Evolutionary conservation across 208 protist genomes (phyloP), one percentile per base, ranked within the genome.

Genomic region (Herpetomonas tarakana): DNA sequence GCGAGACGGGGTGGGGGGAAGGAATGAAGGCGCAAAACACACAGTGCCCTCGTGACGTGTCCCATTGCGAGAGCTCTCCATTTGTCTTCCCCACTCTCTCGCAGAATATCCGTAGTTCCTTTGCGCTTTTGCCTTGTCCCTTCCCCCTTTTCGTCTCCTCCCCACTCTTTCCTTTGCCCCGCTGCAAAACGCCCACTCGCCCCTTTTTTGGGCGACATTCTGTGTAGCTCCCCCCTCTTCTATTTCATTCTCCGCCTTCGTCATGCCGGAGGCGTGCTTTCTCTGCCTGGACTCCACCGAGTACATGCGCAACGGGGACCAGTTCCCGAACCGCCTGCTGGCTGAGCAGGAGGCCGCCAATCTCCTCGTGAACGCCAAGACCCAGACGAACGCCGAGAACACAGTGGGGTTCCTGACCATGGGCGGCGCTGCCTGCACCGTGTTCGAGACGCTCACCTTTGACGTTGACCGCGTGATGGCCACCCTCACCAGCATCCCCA

Each of bases 301-400:
- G 82, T 99, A 88, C 78, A 99, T 99, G 97, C 86, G 98, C 45
- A 99, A 99, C 85, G 97, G 98, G 19, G 98, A 99, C 74, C 99
- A 98, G 68, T 78, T 87, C 49, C 98, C 98, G 22, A 97, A 89
- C 11, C 87, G 98, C 28, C 76, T 98, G 66, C 80, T 97, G 50
- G 97, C 96, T 14, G 95, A 98, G 70, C 76, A 90, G 47, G 98
- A 99, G 71, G 97, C 98, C 16, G 93, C 97, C 21, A 98, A 97
- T 71, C 61, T 99, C 7, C 70, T 99, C 30, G 87, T 83, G 44
- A 92, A 88, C 59, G 82, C 91, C 9, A 99, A 98, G 73, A 96
- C 94, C 9, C 81, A 98, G 58, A 63, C 78, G 19, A 98, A 99
- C 69, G 93, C 97, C 11, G 98, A 99, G 65, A 99, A 95, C 68